phyloP scores from a whole-genome alignment of 768 basidiomycete species.

The Tulasnella sp. region DNA sequence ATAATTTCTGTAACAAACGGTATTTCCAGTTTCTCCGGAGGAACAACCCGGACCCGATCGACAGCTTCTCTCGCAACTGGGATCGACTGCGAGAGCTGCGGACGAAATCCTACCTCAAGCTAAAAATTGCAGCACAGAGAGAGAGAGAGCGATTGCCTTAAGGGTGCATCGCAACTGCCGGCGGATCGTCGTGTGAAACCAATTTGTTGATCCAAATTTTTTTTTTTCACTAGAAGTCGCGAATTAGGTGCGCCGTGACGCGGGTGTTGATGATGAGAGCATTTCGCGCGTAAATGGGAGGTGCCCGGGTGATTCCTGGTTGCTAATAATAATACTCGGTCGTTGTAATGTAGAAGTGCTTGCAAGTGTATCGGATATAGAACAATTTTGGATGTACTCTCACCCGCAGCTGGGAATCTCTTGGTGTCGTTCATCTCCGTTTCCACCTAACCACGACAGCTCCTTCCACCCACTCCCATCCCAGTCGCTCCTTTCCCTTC shows the following conservation, averaged over 20 bases:
- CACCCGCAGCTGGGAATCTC: slow-evolving; percentile 13
- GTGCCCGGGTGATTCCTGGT: not conserved
- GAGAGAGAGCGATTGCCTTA: not conserved
- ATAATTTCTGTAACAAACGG: not conserved
- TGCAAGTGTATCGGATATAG: not conserved
- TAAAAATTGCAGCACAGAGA: not conserved
- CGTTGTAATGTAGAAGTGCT: not conserved
- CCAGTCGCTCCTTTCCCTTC: not conserved
- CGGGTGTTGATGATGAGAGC: not conserved
- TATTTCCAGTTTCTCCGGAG: not conserved
- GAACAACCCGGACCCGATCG: not conserved
- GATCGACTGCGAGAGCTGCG: not conserved
- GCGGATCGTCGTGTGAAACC: not conserved
- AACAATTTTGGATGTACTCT: not conserved
- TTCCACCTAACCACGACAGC: not conserved
- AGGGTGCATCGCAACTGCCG: not conserved
- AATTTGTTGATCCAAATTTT: not conserved
- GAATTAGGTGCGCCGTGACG: not conserved
- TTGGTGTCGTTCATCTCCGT: not conserved
- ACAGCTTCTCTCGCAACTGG: not conserved
- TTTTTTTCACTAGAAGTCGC: not conserved
- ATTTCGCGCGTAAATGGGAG: not conserved
- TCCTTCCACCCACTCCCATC: not conserved
- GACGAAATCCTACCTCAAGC: not conserved
- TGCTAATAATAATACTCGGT: not conserved